Base-by-base conservation (phyloP, 2,329 filamentous ascomycete genomes). In the Alternaria burnsii region DNA sequence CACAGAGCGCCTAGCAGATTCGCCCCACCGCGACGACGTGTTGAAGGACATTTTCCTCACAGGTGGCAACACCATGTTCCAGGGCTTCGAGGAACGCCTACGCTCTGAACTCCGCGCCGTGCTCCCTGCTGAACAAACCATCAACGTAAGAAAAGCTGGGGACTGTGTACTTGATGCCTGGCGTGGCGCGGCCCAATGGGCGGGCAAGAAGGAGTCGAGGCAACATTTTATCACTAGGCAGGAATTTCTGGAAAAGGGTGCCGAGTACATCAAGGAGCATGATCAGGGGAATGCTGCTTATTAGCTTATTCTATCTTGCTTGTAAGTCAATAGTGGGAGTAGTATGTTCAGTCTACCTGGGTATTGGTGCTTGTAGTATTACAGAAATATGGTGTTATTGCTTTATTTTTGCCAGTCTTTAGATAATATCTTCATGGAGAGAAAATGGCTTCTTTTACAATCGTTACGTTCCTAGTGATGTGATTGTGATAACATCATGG, bases 151-250 rank as follows among this genome's bases (percentile, higher is more conserved):
- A 42, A 87, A 86, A 50, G 95, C 95, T 0, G 81, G 83, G 58
- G 89, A 98, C 76, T 87, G 92, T 2, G 77, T 95, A 26, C 82
- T 96, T 36, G 95, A 99, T 83, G 92, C 94, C 3, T 99, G 95
- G 95, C 92, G 86, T 78, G 95, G 95, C 8, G 95, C 95, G 1
- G 94, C 95, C 12, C 85, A 87, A 63, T 99, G 95, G 94, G 91
- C 90, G 40, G 84, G 85, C 1, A 75, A 82, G 32, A 84, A 84
- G 20, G 82, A 84, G 53, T 89, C 89, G 80, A 87, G 85, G 75
- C 79, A 82, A 36, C 88, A 88, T 5, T 90, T 88, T 62, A 86
- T 99, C 42, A 91, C 89, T 2, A 88, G 86, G 71, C 90, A 90
- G 67, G 95, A 98, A 79, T 99, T 93, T 80, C 78, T 87, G 70